phyloP scores from a whole-genome alignment of 2,329 filamentous ascomycete genomes.

The Anisogramma anomala region DNA sequence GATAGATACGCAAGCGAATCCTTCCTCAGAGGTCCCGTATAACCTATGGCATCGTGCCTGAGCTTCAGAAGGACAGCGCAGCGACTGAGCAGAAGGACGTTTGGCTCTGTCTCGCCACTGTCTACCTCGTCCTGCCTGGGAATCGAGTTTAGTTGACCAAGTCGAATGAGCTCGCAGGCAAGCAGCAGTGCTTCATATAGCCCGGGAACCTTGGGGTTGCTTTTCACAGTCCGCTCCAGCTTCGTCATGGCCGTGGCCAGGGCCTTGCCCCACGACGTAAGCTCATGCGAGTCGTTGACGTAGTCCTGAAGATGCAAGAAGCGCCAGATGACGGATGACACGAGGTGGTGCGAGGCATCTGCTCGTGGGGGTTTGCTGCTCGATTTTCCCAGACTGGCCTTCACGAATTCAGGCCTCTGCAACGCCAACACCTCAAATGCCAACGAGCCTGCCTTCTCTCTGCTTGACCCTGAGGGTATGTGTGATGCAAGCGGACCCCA shows the following conservation, averaged over 20 bases:
- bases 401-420: constrained; percentile 56
- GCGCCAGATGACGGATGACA: constrained; percentile 68
- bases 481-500: constrained; percentile 4
- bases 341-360: constrained; percentile 54
- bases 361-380: constrained; percentile 41
- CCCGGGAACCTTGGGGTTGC: constrained; percentile 31
- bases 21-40: constrained; percentile 87
- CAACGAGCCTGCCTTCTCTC: constrained; percentile 34
- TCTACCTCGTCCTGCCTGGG: constrained; percentile 44
- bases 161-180: constrained; percentile 72
- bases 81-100: constrained; percentile 73
- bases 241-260: constrained; percentile 57
- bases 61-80: constrained; percentile 75
- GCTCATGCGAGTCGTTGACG: constrained; percentile 62
- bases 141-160: constrained; percentile 65
- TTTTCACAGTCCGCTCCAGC: constrained; percentile 42
- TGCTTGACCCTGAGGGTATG: constrained; percentile 3
- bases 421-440: constrained; percentile 56
- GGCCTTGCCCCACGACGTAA: constrained; percentile 76
- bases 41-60: constrained; percentile 74
- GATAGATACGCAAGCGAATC: constrained; percentile 80
- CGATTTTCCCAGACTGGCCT: constrained; percentile 49
- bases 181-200: constrained; percentile 71
- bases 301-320: constrained; percentile 86
- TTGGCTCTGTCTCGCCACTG: constrained; percentile 61